Conservation (phyloP, 495 filamentous ascomycete genomes). For the Lophiostoma macrostomum region DNA sequence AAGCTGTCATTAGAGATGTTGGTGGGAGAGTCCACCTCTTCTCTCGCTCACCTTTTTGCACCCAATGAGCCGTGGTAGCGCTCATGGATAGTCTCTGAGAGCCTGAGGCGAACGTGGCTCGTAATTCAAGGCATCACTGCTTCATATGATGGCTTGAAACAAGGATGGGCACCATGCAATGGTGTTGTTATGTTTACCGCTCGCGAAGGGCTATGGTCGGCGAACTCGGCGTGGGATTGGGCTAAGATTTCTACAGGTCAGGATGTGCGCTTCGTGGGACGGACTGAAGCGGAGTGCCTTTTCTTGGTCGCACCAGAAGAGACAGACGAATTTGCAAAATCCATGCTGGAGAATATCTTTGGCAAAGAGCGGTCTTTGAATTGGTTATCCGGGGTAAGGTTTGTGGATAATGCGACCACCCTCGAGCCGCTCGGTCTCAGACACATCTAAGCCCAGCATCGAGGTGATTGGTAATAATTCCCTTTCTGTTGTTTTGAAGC, state of each 20-base stretch:
- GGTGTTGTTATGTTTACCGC: slow-evolving; percentile 7
- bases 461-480: too few species aligned
- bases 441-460: neutral
- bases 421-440: neutral
- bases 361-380: neutral
- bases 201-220: slow-evolving; percentile 5
- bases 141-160: neutral
- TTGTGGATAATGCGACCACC: neutral
- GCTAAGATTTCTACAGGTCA: neutral
- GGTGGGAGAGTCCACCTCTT: neutral
- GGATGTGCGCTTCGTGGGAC: slow-evolving; percentile 1
- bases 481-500: too few species aligned
- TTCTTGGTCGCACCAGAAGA: slow-evolving; percentile 2
- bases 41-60: neutral
- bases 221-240: slow-evolving; percentile 1
- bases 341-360: slow-evolving; percentile 10
- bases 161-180: slow-evolving; percentile 1
- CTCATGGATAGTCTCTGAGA: slow-evolving; percentile 3
- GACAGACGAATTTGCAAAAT: slow-evolving; percentile 6
- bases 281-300: neutral
- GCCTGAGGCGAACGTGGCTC: slow-evolving; percentile 3
- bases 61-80: neutral
- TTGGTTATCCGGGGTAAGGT: neutral
- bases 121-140: neutral
- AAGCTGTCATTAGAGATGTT: neutral